Base-by-base conservation (phyloP, 23 red algal species). In the Cyanidium caldarium region DNA sequence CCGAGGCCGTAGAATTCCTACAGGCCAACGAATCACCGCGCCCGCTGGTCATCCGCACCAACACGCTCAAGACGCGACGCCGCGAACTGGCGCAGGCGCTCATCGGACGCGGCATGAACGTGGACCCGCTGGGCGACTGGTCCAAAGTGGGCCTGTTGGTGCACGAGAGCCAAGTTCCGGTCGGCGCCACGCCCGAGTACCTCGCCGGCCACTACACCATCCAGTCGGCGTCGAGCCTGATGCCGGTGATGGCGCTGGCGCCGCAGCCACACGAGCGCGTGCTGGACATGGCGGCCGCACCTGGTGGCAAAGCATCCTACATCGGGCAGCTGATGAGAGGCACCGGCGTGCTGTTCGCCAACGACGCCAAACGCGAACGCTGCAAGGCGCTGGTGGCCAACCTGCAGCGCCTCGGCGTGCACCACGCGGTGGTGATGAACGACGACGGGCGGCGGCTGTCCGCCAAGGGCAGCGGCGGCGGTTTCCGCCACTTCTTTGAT, bases 101-200 rank as follows among this genome's bases (percentile, higher is more conserved):
- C 39, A 98, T 98, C 44, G 67, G 80, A 17, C 78, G 92, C 14
- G 92, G 92, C 35, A 79, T 88, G 80, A 98, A 98, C 65, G 84
- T 98, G 2, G 84, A 98, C 29, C 84, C 92, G 15, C 76, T 98
- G 30, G 84, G 79, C 2, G 77, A 86, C 40, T 98, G 92, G 92
- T 82, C 80, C 37, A 82, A 81, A 39, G 92, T 89, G 28, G 92
- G 84, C 0, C 58, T 98, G n/a, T 76, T 88, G n/a, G 92, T 98
- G 14, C 88, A 82, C 56, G 83, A 98, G 42, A 85, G 79, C 38
- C 77, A 82, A 39, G 92, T 98, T 19, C 92, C 92, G 2, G 77
- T 98, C 3, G 92, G 92, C 3, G 92, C 92, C 19, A 98, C 92
- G 7, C 92, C 92, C 15, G 92, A 98, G 77, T 98, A 98, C 70